Evolutionary conservation across 2,329 filamentous ascomycete genomes (phyloP).

Genomic region (Corniculantispora saksenae): DNA sequence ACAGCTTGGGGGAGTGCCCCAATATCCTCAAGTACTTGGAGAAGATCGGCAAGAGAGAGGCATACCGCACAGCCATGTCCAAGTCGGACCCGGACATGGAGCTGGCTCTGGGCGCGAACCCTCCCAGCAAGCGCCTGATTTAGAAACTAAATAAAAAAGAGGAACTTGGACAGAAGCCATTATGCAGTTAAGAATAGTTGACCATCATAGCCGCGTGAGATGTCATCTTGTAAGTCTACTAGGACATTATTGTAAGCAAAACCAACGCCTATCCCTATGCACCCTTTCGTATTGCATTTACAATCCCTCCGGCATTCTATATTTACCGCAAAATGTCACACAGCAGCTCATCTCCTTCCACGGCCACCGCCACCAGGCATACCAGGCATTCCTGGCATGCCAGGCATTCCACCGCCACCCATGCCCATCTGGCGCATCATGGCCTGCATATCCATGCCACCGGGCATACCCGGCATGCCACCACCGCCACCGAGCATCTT

Average conservation of each 20-base stretch:
- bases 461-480: conserved; percentile 71
- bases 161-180: no score
- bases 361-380: conserved; percentile 14
- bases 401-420: conserved; percentile 45
- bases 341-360: conserved; percentile 13
- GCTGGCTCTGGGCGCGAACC: conserved; percentile 29
- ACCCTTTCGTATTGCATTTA: conserved; percentile 10
- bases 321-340: conserved; percentile 4
- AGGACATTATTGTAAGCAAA: conserved; percentile 12
- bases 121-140: conserved; percentile 13
- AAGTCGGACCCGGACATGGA: conserved; percentile 52
- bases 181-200: background rate
- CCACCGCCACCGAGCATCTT: conserved; percentile 81
- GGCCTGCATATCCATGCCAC: conserved; percentile 74
- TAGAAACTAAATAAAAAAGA: background rate
- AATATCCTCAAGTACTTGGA: conserved; percentile 48
- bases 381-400: conserved; percentile 19
- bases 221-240: conserved; percentile 12
- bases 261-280: conserved; percentile 19
- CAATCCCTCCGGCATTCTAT: conserved; percentile 5
- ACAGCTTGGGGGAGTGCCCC: conserved; percentile 41
- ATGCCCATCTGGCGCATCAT: conserved; percentile 76
- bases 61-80: conserved; percentile 47
- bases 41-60: conserved; percentile 45
- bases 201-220: conserved; percentile 1